Conservation (phyloP, 2,329 filamentous ascomycete genomes). For the Cytospora paraplurivora region DNA sequence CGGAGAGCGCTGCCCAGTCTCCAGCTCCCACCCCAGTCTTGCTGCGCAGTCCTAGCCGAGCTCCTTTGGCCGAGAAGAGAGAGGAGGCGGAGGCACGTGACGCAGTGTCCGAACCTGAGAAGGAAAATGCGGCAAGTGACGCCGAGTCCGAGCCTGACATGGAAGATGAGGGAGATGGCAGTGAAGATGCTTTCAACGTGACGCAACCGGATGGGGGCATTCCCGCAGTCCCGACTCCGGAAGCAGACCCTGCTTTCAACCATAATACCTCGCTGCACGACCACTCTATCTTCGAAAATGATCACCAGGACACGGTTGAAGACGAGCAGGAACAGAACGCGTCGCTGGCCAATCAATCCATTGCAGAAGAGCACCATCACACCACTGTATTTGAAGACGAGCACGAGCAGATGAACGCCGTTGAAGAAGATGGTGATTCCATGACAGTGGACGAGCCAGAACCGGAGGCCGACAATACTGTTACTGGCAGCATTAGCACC, state of each 20-base stretch:
- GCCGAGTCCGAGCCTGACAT: constrained; percentile 3
- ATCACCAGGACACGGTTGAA: constrained; percentile 30
- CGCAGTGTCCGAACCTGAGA: background rate
- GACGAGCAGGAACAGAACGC: constrained; percentile 28
- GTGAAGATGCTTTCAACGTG: constrained; percentile 9
- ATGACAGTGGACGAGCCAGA: constrained; percentile 38
- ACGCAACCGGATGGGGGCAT: constrained; percentile 19
- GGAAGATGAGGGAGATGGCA: constrained; percentile 13
- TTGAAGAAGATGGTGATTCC: constrained; percentile 24
- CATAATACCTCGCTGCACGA: constrained; percentile 15
- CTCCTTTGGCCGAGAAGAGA: constrained; percentile 1
- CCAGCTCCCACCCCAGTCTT: constrained; percentile 22
- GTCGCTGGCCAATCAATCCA: constrained; percentile 5
- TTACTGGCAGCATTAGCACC: constrained; percentile 30
- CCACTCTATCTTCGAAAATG: constrained; percentile 16
- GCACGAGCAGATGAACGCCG: background rate
- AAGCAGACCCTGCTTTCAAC: constrained; percentile 35
- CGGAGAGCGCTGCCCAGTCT: constrained; percentile 27
- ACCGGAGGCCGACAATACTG: constrained; percentile 30
- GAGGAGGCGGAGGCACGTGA: constrained; percentile 5
- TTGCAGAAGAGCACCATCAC: constrained; percentile 28
- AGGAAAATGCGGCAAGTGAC: constrained; percentile 6
- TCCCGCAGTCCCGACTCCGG: constrained; percentile 35
- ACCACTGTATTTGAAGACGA: constrained; percentile 31
- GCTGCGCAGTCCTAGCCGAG: constrained; percentile 20